phyloP scores from a whole-genome alignment of 257 asterid species.

The Salvia splendens region DNA sequence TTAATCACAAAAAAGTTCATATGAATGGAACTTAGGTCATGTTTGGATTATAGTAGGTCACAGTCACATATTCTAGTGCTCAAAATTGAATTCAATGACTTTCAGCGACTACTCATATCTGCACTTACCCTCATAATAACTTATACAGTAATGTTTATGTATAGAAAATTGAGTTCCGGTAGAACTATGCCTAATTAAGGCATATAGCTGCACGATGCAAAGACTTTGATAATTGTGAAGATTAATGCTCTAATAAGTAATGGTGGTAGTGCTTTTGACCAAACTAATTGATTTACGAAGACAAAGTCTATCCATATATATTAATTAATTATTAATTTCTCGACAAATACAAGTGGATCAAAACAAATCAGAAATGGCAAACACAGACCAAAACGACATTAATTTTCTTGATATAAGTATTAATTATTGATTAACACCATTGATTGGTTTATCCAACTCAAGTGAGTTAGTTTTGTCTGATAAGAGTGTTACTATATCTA shows the following conservation, averaged over 20 bases:
- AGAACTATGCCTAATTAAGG: conserved; percentile 26
- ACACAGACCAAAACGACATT: background rate
- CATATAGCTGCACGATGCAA: conserved; percentile 11
- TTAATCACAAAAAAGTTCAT: no score
- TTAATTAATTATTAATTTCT: conserved; percentile 18
- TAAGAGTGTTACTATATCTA: no score
- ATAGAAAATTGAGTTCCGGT: conserved; percentile 3
- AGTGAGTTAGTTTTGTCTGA: no score
- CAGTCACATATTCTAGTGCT: background rate
- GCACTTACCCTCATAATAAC: background rate
- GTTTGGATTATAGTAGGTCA: background rate
- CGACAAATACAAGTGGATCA: conserved; percentile 19
- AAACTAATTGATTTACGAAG: conserved; percentile 18
- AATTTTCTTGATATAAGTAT: background rate
- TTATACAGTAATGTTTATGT: no score
- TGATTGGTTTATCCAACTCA: no score
- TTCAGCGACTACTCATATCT: conserved; percentile 7
- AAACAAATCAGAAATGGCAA: background rate
- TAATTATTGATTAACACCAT: background rate
- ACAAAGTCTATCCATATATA: conserved; percentile 9
- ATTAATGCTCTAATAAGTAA: background rate
- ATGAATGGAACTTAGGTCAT: background rate
- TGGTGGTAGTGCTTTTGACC: conserved; percentile 27
- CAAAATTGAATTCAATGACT: conserved; percentile 3
- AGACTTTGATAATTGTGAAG: background rate